These are phyloP conservation scores for Globisporangium nodosum DNA, from an alignment of 352 stramenopile genomes.

Conservation along the genomic window DNA sequence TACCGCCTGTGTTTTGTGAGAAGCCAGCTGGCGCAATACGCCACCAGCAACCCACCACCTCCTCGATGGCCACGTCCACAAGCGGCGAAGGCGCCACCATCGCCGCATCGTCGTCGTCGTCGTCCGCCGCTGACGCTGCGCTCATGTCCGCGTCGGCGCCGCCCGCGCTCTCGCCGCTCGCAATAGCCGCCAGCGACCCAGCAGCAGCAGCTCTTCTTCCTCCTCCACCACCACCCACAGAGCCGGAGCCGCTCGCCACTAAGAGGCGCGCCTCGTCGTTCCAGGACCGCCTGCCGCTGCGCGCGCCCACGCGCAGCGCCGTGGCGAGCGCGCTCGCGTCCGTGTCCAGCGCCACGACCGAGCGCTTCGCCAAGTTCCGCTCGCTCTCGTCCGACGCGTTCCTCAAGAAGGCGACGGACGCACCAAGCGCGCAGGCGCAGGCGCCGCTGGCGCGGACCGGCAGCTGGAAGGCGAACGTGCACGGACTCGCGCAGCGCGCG, in stretches of 20 bases:
- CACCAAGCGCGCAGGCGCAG: neutral
- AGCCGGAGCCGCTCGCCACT: slow-evolving; percentile 8
- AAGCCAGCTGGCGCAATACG: too few relatives aligned
- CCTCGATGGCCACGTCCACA: neutral
- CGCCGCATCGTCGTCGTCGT: neutral
- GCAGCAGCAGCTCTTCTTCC: neutral
- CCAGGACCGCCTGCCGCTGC: slow-evolving; percentile 34
- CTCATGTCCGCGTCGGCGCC: neutral
- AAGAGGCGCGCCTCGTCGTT: slow-evolving; percentile 57
- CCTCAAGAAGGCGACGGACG: slow-evolving; percentile 19
- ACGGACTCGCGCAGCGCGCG: slow-evolving; percentile 10
- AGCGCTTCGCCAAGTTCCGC: slow-evolving; percentile 33
- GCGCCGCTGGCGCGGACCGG: neutral
- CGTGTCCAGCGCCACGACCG: slow-evolving; percentile 27
- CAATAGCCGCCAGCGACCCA: neutral
- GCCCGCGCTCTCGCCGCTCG: neutral
- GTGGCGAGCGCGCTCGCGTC: slow-evolving; percentile 40
- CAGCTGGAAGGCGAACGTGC: slow-evolving; percentile 26
- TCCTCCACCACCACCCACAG: neutral
- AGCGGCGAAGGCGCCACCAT: neutral
- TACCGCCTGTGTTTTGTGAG: too few relatives aligned
- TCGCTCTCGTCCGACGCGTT: slow-evolving; percentile 35
- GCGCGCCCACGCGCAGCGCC: slow-evolving; percentile 13
- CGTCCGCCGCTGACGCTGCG: neutral
- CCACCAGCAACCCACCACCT: too few relatives aligned